Conservation (phyloP, 2,329 filamentous ascomycete genomes). For the Aspergillus tamarii region DNA sequence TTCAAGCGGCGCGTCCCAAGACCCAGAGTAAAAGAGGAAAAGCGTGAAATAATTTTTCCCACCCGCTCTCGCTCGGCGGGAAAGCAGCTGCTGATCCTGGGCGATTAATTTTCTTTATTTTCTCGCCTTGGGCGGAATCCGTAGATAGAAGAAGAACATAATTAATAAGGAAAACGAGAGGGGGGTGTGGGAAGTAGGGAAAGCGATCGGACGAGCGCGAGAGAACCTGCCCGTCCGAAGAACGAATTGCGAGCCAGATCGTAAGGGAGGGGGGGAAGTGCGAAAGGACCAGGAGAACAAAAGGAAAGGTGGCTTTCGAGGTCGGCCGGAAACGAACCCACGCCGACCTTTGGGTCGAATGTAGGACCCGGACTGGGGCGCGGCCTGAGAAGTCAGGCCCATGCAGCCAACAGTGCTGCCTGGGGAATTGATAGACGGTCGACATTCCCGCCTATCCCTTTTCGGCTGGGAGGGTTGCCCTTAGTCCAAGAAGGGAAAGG, state of each 20-base stretch:
- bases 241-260: slow-evolving; percentile 14
- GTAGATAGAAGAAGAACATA: not conserved
- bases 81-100: slow-evolving; percentile 4
- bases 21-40: slow-evolving; percentile 32
- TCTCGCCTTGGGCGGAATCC: not conserved
- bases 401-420: not conserved
- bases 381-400: slow-evolving; percentile 19
- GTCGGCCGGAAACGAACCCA: slow-evolving; percentile 18
- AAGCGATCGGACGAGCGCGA: slow-evolving; percentile 5
- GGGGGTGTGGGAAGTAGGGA: slow-evolving; percentile 2
- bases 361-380: not conserved
- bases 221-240: slow-evolving; percentile 13
- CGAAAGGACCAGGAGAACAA: slow-evolving; percentile 12
- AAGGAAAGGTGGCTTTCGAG: slow-evolving; percentile 15
- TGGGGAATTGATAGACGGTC: slow-evolving; percentile 5
- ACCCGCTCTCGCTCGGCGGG: slow-evolving; percentile 18
- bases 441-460: slow-evolving; percentile 14
- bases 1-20: slow-evolving; percentile 29
- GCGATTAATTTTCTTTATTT: not conserved
- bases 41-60: slow-evolving; percentile 27
- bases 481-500: slow-evolving; percentile 13
- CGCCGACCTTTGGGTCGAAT: slow-evolving; percentile 6
- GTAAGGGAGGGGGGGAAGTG: slow-evolving; percentile 8
- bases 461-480: slow-evolving; percentile 9
- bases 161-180: slow-evolving; percentile 8